Percentiles rank a stretch among this genome's conserved stretches.
Evolutionary conservation across 1,284 basidiomycete species (phyloP).

Genomic region (Phenoliferia sp.): DNA sequence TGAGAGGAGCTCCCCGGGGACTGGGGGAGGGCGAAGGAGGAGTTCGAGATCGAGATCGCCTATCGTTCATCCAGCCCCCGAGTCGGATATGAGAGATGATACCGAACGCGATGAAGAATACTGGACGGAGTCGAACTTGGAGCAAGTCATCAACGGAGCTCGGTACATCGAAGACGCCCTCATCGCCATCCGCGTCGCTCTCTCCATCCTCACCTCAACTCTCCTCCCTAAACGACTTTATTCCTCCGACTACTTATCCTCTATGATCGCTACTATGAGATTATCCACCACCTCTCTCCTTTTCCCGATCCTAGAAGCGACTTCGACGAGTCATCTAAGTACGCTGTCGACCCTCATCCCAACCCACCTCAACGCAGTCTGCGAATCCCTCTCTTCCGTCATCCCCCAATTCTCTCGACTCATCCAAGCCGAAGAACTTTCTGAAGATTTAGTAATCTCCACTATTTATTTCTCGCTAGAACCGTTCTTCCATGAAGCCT

Average conservation of each 20-base stretch:
- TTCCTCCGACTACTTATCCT: constrained; percentile 51
- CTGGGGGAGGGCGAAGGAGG: no score
- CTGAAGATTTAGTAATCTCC: constrained; percentile 80
- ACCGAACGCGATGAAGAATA: background rate
- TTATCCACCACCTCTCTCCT: constrained; percentile 42
- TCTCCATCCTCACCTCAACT: constrained; percentile 22
- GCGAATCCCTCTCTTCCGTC: constrained; percentile 8
- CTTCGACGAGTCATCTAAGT: constrained; percentile 42
- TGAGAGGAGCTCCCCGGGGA: no score
- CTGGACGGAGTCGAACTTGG: constrained; percentile 21
- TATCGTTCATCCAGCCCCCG: no score
- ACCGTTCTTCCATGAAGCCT: constrained; percentile 82
- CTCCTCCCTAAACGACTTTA: constrained; percentile 21
- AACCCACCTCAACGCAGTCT: constrained; percentile 1
- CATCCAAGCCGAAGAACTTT: constrained; percentile 53
- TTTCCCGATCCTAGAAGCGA: constrained; percentile 19
- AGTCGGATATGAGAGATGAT: no score
- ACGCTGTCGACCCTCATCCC: constrained; percentile 37
- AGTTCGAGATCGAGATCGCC: no score
- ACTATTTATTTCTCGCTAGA: constrained; percentile 86
- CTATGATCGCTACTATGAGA: constrained; percentile 49
- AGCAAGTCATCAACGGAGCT: background rate
- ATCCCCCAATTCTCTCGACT: constrained; percentile 12
- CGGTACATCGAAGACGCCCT: constrained; percentile 21
- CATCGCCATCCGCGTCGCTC: constrained; percentile 18